Evolutionary conservation across 1,139 yeast genomes (phyloP), one percentile per base, ranked within the genome.

Genomic region (Geotrichum aggregatum): DNA sequence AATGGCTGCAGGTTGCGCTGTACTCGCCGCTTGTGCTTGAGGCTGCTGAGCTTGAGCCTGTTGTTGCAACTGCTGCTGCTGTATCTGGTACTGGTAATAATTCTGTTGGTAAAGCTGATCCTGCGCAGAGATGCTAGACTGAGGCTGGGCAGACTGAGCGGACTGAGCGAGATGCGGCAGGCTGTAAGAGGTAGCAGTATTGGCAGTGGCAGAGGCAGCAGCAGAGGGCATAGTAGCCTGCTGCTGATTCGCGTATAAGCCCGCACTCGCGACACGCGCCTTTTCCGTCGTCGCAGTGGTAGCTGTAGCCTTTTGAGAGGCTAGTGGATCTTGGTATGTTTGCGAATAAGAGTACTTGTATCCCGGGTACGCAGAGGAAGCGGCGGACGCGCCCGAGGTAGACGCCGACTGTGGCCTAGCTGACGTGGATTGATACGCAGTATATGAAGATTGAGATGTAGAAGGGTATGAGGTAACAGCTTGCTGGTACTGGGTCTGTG

Each of bases 381-480:
- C 24, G 4, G 44, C n/a, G 33, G 21, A 40, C 11, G 33, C 11
- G 10, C 31, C 5, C 2, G 44, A 13, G 10, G 44, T 22, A 13
- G 44, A 26, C 18, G 31, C 2, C 22, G 36, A n/a, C n/a, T n/a
- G n/a, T n/a, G n/a, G n/a, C n/a, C 31, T 35, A 24, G 44, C 14
- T 14, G 10, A 19, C n/a, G 44, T 3, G n/a, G 44, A 21, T 31
- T 21, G 31, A 14, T 40, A 40, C 10, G 31, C 44, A 21, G 19
- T 18, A 24, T 40, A 40, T n/a, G 44, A 24, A 36, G 16, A 36
- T 2, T 22, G 11, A 11, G 16, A 30, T 2, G 47, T 0, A 92
- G 92, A 39, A 84, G 60, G 2, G 8, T 22, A 22, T 3, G 30
- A 24, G 33, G 33, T 40, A 14, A 14, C 18, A 16, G 44, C 6